Conservation (phyloP, 257 asterid species). For the Solanum etuberosum region DNA sequence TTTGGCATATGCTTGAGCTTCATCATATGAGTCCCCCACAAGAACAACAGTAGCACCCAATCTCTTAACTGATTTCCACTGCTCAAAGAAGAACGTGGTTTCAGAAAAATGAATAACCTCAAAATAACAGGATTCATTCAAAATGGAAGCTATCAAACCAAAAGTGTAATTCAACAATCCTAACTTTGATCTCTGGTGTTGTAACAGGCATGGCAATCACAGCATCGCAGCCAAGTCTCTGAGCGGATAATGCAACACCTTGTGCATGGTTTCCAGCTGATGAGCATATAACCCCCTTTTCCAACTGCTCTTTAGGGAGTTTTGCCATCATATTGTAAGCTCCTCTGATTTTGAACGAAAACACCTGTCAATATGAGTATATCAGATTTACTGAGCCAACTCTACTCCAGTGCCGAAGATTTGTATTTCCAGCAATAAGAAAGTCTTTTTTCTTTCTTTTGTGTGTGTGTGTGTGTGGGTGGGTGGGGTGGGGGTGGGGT, state of each 20-base stretch:
- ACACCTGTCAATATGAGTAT: slow-evolving; percentile 36
- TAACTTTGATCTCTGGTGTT: slow-evolving; percentile 92
- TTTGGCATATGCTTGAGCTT: slow-evolving; percentile 85
- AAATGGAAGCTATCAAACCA: neutral
- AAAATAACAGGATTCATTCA: neutral
- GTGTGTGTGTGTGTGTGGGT: neutral
- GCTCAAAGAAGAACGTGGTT: neutral
- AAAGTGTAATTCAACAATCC: neutral
- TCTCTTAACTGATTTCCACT: slow-evolving; percentile 84
- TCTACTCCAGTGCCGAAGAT: neutral
- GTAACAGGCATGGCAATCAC: slow-evolving; percentile 90
- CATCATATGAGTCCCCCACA: slow-evolving; percentile 87
- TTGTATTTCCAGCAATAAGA: neutral
- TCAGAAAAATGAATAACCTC: neutral
- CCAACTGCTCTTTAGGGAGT: slow-evolving; percentile 57
- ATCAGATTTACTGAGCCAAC: neutral
- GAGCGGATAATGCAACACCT: slow-evolving; percentile 85
- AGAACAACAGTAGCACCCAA: slow-evolving; percentile 89
- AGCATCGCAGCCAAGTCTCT: slow-evolving; percentile 56
- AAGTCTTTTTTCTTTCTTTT: neutral
- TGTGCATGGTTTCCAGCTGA: slow-evolving; percentile 99
- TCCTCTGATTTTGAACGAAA: slow-evolving; percentile 91
- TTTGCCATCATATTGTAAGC: slow-evolving; percentile 99
- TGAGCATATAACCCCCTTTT: slow-evolving; percentile 87
- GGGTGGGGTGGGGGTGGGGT: neutral